Base-by-base conservation (phyloP, 352 stramenopile genomes). In the Phytophthora palmivora region DNA sequence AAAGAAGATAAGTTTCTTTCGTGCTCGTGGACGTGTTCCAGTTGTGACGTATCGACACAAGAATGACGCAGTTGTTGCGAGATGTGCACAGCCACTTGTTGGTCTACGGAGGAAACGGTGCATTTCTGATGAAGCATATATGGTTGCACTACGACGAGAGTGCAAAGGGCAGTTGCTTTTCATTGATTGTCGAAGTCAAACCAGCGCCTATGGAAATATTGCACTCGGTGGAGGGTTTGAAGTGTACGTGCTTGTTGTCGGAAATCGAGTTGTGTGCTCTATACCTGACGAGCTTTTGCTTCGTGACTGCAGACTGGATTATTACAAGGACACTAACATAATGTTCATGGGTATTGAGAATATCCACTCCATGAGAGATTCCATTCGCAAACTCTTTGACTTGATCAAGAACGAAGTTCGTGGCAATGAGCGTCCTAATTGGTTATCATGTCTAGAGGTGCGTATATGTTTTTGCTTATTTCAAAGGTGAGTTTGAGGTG, bases 61-160 rank as follows among this genome's bases (percentile, higher is more conserved):
- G 5, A 97, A 98, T 67, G 91, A 96, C 38, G 90, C 92, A 1
- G 74, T 94, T n/a, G 89, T 99, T 24, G 98, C 90, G 34, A 78
- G 97, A 24, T 97, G 87, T 47, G 80, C 95, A 12, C 97, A 99
- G 63, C 97, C 97, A 4, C 87, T 98, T 55, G 91, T 99, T 2
- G 97, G 97, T 6, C 67, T 99, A 6, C 82, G 96, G 41, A 89
- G 96, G 11, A 97, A 98, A 74, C 84, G 91, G 2, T 98, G 87
- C 68, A 72, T 78, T 0, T 83, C 88, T 1, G 97, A 99, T 71
- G 96, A 99, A 74, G 76, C 78, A 0, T 93, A 79, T 38, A 86
- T 95, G 58, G 47, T 58, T 10, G 76, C 82, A 3, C 54, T 95
- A 44, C 70, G 74, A 28, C 62, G 70, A 22, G 82, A 95, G 55